Base-by-base conservation (phyloP, 208 protist species). In the Leptomonas pyrrhocoris region DNA sequence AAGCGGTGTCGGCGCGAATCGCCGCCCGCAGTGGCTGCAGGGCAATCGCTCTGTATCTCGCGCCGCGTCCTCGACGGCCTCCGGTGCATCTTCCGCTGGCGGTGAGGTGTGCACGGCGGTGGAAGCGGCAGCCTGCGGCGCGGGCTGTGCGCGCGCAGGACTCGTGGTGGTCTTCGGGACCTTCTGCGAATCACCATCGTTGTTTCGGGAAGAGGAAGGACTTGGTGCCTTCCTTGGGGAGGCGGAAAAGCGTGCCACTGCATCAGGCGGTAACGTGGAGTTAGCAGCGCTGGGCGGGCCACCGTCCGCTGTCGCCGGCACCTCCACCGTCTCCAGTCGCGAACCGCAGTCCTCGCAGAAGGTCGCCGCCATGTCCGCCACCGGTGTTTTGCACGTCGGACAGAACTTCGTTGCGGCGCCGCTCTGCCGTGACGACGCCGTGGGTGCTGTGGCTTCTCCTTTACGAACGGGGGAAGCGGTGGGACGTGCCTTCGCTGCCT, bases 311-410 rank as follows among this genome's bases (percentile, higher is more conserved):
- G 19, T 46, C 0, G 61, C 46, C 12, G 57, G 27, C 40, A 11
- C 43, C 23, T 19, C 18, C 36, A 48, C 21, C 57, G 28, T 25
- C 55, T 89, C 78, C 13, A 97, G 73, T 55, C 77, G 77, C 8
- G 65, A 74, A 6, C 93, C 93, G 68, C 93, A 97, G 53, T 95
- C 86, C 63, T 93, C 88, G 56, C 93, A 97, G 51, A 86, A 94
- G 1, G 81, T 76, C 6, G 83, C 81, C 2, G 73, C 65, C 30
- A 67, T 13, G 48, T 93, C 86, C 5, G 74, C 74, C 42, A 84
- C 63, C 15, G 53, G 45, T 43, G 83, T 80, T 15, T 84, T 63
- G 74, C 91, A 96, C 9, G 63, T 71, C 15, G 55, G 60, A 62
- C 91, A 96, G 64, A 94, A 86, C 23, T 42, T 49, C 40, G 38